Percentiles rank a stretch among this genome's conserved stretches.
phyloP scores from a whole-genome alignment of 306 rosid species.

The Lablab purpureus region DNA sequence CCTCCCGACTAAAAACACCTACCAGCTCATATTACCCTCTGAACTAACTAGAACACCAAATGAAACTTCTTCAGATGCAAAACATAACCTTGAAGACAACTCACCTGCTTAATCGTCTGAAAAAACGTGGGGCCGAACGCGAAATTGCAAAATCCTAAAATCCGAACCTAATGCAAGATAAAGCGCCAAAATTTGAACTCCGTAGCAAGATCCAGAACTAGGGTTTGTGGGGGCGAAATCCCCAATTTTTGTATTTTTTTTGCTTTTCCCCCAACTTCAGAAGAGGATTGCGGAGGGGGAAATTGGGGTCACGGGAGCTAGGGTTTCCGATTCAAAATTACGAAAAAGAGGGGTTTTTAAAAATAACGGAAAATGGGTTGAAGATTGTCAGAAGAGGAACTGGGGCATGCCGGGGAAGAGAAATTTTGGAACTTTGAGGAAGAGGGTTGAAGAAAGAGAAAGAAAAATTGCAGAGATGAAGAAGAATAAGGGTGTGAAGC shows the following conservation, averaged over 20 bases:
- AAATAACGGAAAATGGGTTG: conserved; percentile 25
- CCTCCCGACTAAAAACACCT: conserved; percentile 46
- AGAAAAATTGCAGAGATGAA: conserved; percentile 36
- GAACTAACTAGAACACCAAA: conserved; percentile 39
- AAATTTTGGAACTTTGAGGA: conserved; percentile 40
- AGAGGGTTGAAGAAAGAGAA: conserved; percentile 30
- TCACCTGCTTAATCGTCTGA: conserved; percentile 47
- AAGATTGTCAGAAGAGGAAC: conserved; percentile 14
- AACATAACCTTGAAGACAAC: conserved; percentile 29
- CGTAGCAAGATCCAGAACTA: conserved; percentile 65
- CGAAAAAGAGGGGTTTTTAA: conserved; percentile 32
- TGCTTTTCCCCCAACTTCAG: conserved; percentile 35
- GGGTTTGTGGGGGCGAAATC: conserved; percentile 68
- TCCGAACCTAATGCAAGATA: conserved; percentile 57
- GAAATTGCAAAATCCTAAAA: conserved; percentile 39
- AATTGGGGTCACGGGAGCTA: conserved; percentile 51
- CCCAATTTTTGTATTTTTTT: not conserved
- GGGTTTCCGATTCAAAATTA: conserved; percentile 59
- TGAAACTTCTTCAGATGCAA: conserved; percentile 33
- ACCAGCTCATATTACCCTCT: conserved; percentile 49
- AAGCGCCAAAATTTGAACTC: conserved; percentile 51
- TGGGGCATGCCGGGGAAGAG: conserved; percentile 47
- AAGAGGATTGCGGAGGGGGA: conserved; percentile 37
- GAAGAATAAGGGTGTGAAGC: conserved; percentile 49
- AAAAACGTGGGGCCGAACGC: conserved; percentile 34